Evolutionary conservation across 1,284 basidiomycete genomes (phyloP).

Genomic region (Rhodotorula sp.): DNA sequence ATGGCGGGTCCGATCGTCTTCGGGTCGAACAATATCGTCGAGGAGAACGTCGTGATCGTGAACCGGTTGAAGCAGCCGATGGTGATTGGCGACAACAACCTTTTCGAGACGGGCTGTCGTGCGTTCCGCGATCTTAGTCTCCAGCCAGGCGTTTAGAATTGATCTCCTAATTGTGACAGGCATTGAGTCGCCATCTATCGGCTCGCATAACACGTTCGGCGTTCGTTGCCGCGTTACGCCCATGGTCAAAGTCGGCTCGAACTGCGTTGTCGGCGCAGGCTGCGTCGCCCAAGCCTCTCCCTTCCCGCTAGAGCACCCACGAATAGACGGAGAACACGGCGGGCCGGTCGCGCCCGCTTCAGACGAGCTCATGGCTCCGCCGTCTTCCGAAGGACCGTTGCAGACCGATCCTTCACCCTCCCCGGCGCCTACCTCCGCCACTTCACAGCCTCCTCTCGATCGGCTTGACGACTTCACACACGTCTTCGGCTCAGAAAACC

Average conservation of each 20-base stretch:
- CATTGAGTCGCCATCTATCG: slow-evolving; percentile 77
- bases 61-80: slow-evolving; percentile 84
- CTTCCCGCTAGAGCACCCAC: not conserved
- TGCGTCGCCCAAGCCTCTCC: slow-evolving; percentile 51
- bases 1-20: slow-evolving; percentile 81
- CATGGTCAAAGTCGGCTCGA: slow-evolving; percentile 69
- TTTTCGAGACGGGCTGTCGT: slow-evolving; percentile 90
- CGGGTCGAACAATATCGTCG: slow-evolving; percentile 82
- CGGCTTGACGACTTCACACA: slow-evolving; percentile 79
- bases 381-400: not conserved
- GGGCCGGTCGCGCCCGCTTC: not conserved
- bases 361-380: not conserved
- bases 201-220: slow-evolving; percentile 78
- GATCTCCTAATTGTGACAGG: slow-evolving; percentile 53
- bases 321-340: slow-evolving; percentile 53
- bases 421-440: not conserved
- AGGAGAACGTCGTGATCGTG: slow-evolving; percentile 82
- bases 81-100: slow-evolving; percentile 84
- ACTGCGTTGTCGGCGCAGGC: slow-evolving; percentile 76
- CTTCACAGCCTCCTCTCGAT: slow-evolving; percentile 47
- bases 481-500: slow-evolving; percentile 71
- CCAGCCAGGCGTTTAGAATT: too few relatives aligned
- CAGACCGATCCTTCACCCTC: too few relatives aligned
- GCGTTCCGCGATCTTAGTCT: slow-evolving; percentile 48
- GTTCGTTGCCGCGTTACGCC: slow-evolving; percentile 74